A percentile compares a stretch with the other conserved stretches of the same genome.
Evolutionary conservation across 345 rosid species (phyloP).

Genomic region (Mercurialis annua): DNA sequence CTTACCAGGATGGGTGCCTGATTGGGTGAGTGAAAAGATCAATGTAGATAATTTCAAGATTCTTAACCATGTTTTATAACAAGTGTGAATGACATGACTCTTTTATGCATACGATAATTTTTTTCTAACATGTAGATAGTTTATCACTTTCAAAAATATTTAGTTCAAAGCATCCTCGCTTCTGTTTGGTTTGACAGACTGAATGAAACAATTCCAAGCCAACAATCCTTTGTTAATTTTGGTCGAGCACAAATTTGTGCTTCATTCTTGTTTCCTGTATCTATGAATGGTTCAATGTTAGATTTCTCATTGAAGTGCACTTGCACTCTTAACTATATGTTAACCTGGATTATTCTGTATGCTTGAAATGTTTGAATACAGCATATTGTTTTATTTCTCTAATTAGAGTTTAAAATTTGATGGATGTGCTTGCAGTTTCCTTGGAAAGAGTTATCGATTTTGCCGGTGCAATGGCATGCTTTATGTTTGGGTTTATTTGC

Average conservation of each 20-base stretch:
- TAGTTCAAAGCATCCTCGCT: background rate
- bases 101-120: background rate
- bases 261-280: background rate
- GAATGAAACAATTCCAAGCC: background rate
- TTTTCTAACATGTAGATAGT: background rate
- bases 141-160: background rate
- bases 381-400: background rate
- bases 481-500: constrained; percentile 85
- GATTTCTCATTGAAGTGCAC: background rate
- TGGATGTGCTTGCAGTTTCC: constrained; percentile 55
- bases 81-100: background rate
- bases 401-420: background rate
- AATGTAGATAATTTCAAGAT: background rate
- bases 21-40: constrained; percentile 48
- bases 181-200: background rate
- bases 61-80: background rate
- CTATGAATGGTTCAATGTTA: background rate
- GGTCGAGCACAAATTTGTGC: background rate
- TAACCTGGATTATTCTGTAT: background rate
- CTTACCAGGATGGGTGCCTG: constrained; percentile 56
- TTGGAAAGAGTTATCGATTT: constrained; percentile 70
- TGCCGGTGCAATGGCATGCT: constrained; percentile 96
- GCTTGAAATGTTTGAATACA: background rate
- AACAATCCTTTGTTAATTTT: background rate
- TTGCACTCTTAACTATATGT: background rate